Percentiles rank a stretch among this genome's conserved stretches.
Evolutionary conservation across 805 yeast genomes (phyloP).

Genomic region (Nakazawaea wyomingensis): DNA sequence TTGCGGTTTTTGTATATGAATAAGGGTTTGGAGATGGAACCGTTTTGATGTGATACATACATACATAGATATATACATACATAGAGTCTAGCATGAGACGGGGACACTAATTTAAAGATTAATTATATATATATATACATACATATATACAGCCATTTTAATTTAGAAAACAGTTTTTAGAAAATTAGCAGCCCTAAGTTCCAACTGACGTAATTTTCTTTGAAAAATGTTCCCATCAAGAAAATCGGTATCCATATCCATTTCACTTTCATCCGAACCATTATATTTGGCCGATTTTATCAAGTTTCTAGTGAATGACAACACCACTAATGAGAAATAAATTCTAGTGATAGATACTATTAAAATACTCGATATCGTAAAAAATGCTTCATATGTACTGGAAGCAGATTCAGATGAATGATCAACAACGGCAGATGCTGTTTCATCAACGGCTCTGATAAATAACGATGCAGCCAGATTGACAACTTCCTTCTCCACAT

Average conservation of each 20-base stretch:
- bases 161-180: conserved; percentile 4
- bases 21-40: background rate
- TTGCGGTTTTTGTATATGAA: conserved; percentile 14
- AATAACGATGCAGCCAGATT: conserved; percentile 12
- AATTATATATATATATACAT: no score
- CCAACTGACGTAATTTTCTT: conserved; percentile 10
- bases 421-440: conserved; percentile 17
- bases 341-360: conserved; percentile 43
- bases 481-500: conserved; percentile 7
- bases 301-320: conserved; percentile 56
- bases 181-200: conserved; percentile 1
- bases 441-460: conserved; percentile 10
- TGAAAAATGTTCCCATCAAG: conserved; percentile 8
- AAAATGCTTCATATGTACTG: conserved; percentile 48
- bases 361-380: conserved; percentile 48
- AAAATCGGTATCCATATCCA: conserved; percentile 3
- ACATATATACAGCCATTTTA: no score
- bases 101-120: no score
- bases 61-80: background rate
- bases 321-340: conserved; percentile 54
- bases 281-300: conserved; percentile 38
- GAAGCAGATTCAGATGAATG: conserved; percentile 57
- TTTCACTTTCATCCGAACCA: conserved; percentile 1
- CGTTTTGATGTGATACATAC: background rate
- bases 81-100: no score